Conservation (phyloP, 495 filamentous ascomycete species). For the Parmelia sp. region DNA sequence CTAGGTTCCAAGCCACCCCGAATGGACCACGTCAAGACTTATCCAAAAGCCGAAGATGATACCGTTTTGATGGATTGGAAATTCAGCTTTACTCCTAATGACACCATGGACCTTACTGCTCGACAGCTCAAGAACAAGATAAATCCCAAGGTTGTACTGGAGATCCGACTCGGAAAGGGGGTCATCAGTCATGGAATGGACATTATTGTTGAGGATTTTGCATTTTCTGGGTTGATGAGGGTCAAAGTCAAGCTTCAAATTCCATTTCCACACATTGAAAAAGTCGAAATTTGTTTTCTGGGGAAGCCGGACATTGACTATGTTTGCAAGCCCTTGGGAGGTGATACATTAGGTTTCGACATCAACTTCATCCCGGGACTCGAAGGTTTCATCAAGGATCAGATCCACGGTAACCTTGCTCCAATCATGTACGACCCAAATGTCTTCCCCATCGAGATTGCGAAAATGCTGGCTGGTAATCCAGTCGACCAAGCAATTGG, state of each 20-base stretch:
- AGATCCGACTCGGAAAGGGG: slow-evolving; percentile 88
- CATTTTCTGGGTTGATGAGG: slow-evolving; percentile 88
- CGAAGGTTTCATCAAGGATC: slow-evolving; percentile 87
- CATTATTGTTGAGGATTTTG: slow-evolving; percentile 96
- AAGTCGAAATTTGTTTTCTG: slow-evolving; percentile 84
- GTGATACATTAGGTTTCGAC: slow-evolving; percentile 91
- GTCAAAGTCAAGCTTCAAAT: slow-evolving; percentile 97
- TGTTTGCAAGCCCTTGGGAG: slow-evolving; percentile 93
- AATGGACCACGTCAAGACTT: slow-evolving; percentile 95
- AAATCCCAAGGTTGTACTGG: slow-evolving; percentile 93
- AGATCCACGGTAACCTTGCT: slow-evolving; percentile 83
- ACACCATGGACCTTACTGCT: slow-evolving; percentile 82
- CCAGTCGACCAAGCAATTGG: slow-evolving; percentile 94
- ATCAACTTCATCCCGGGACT: slow-evolving; percentile 98
- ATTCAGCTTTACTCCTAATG: slow-evolving; percentile 97
- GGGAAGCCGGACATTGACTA: slow-evolving; percentile 77
- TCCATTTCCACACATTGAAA: slow-evolving; percentile 90
- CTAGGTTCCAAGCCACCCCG: slow-evolving; percentile 92
- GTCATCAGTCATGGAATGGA: slow-evolving; percentile 94
- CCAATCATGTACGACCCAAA: slow-evolving; percentile 98
- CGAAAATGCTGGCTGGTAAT: slow-evolving; percentile 95
- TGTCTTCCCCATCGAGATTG: slow-evolving; percentile 96
- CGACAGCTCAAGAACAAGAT: slow-evolving; percentile 89
- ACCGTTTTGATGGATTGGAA: slow-evolving; percentile 99
- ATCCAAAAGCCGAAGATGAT: slow-evolving; percentile 92